phyloP scores from a whole-genome alignment of 257 asterid species.

The Solanum etuberosum region DNA sequence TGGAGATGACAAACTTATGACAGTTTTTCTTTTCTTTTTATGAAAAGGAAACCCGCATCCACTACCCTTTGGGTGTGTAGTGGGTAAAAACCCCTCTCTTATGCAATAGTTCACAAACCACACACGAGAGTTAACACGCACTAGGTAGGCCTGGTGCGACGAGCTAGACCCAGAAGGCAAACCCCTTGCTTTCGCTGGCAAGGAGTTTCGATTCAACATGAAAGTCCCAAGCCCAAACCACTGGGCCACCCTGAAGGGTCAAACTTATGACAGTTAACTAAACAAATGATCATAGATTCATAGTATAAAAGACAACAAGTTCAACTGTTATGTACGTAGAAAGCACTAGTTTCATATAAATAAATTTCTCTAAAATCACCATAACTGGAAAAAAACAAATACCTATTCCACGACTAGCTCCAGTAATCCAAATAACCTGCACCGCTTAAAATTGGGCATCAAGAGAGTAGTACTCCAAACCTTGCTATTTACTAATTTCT shows the following conservation, averaged over 20 bases:
- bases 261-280: background rate
- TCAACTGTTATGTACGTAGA: background rate
- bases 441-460: background rate
- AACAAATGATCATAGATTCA: background rate
- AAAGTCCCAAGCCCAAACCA: too few relatives aligned
- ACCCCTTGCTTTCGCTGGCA: background rate
- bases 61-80: too few relatives aligned
- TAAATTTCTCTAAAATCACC: background rate
- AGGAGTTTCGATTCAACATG: too few relatives aligned
- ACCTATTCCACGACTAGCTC: slow-evolving; percentile 99
- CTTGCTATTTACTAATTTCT: background rate
- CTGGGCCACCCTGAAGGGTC: background rate
- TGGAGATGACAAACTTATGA: background rate
- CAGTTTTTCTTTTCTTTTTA: background rate
- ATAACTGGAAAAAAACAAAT: background rate
- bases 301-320: background rate
- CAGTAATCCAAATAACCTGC: slow-evolving; percentile 95
- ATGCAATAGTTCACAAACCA: too few relatives aligned
- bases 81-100: too few relatives aligned
- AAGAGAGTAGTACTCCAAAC: background rate
- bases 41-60: too few relatives aligned
- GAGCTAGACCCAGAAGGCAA: background rate
- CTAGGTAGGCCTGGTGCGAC: background rate
- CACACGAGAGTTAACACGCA: too few relatives aligned
- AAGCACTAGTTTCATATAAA: background rate